These are phyloP conservation scores for Boletus insuetus DNA, from an alignment of 768 basidiomycete species.

Conservation along the genomic window DNA sequence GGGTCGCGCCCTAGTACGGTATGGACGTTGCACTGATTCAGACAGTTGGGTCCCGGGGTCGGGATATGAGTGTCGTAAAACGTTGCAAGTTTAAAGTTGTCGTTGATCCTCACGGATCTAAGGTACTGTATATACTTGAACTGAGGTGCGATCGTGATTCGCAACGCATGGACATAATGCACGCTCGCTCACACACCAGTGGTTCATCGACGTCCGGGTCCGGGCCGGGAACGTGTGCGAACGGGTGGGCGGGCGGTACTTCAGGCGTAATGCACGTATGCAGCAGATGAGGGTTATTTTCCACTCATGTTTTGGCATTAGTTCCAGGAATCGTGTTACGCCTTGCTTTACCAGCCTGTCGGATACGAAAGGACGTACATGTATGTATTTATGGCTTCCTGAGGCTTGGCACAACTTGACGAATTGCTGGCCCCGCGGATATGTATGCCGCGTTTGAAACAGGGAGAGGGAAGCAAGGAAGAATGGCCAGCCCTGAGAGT, in stretches of 20 bases:
- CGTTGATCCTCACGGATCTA: not conserved
- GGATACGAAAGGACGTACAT: not conserved
- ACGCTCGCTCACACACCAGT: no score
- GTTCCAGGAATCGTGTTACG: no score
- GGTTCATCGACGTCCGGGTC: no score
- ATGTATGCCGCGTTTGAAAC: not conserved
- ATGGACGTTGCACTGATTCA: no score
- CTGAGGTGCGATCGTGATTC: not conserved
- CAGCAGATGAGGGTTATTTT: not conserved
- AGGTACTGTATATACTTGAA: not conserved
- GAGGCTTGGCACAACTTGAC: not conserved
- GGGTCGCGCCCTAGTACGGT: no score
- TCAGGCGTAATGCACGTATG: no score
- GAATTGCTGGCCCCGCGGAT: not conserved
- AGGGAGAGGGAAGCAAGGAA: no score
- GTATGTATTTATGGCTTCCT: not conserved
- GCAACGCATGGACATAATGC: not conserved
- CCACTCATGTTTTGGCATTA: not conserved
- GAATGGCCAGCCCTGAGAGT: no score
- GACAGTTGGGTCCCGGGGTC: no score
- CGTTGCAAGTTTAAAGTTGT: no score
- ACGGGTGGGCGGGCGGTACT: not conserved
- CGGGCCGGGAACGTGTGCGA: not conserved
- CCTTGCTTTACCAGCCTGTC: not conserved
- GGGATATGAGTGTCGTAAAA: no score